Percentiles rank a stretch among this genome's conserved stretches.
Conservation (phyloP, 352 stramenopile genomes). For the Globisporangium mamillatum region DNA sequence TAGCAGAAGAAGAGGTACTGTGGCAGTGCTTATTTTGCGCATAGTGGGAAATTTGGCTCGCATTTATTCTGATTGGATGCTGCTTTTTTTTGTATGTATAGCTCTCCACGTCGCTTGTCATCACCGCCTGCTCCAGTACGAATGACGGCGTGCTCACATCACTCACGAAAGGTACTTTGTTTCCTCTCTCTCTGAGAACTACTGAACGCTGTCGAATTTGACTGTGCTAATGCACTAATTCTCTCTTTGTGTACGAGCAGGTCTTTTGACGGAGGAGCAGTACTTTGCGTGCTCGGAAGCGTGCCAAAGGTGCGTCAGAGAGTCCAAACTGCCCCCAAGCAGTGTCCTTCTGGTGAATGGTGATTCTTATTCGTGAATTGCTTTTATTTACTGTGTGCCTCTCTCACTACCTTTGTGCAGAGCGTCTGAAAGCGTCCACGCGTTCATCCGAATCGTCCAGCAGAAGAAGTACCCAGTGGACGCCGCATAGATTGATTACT, state of each 20-base stretch:
- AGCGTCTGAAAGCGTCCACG: conserved; percentile 67
- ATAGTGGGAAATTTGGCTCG: neutral
- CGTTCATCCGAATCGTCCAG: conserved; percentile 76
- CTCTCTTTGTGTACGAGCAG: conserved; percentile 22
- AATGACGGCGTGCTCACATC: conserved; percentile 74
- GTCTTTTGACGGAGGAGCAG: conserved; percentile 70
- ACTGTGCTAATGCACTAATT: conserved; percentile 5
- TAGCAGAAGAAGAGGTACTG: conserved; percentile 66
- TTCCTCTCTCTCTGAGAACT: neutral
- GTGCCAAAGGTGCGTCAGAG: conserved; percentile 49
- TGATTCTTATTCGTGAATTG: neutral
- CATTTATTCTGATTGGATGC: neutral
- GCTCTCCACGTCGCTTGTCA: conserved; percentile 62
- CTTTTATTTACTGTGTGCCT: neutral
- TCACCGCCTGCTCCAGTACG: conserved; percentile 57
- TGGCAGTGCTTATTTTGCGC: neutral
- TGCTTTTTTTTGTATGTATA: conserved; percentile 22
- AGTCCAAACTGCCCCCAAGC: too few species aligned
- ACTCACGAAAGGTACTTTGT: conserved; percentile 51
- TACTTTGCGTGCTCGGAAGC: conserved; percentile 84
- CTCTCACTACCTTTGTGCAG: conserved; percentile 21
- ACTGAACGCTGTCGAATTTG: neutral
- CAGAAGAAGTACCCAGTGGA: conserved; percentile 61
- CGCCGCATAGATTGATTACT: conserved; percentile 2
- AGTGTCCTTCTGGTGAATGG: neutral